Percentiles rank a stretch among this genome's conserved stretches.
phyloP scores from a whole-genome alignment of 2,329 filamentous ascomycete genomes.

The Colletotrichum chrysophilum region DNA sequence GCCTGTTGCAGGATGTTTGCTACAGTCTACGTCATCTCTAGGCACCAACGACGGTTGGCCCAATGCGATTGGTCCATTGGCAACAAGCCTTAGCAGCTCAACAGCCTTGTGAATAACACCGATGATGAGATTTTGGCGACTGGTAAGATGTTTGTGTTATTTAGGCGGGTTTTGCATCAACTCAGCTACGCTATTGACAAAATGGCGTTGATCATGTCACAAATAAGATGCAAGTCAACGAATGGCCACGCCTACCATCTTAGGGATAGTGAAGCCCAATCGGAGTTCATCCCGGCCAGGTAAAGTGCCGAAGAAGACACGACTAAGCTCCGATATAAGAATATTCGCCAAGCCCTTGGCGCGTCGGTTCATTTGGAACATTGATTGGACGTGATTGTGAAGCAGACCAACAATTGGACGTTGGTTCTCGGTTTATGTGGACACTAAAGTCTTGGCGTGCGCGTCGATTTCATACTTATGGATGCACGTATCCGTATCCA shows the following conservation, averaged over 20 bases:
- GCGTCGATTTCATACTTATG: neutral
- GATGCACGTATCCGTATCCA: too few relatives aligned
- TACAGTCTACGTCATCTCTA: neutral
- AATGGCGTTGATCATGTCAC: neutral
- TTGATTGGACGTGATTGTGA: neutral
- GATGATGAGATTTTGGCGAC: neutral
- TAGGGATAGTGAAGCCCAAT: neutral
- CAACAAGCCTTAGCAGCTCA: neutral
- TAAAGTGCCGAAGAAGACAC: neutral
- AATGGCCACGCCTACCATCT: neutral
- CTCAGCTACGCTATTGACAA: neutral
- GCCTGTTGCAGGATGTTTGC: neutral
- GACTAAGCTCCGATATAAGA: neutral
- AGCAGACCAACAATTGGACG: neutral
- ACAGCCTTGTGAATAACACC: fast-evolving
- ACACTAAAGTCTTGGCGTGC: fast-evolving
- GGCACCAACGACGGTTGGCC: neutral
- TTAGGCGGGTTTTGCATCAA: neutral
- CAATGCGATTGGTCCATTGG: neutral
- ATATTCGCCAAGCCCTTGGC: neutral
- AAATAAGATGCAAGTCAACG: neutral
- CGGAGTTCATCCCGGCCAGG: neutral
- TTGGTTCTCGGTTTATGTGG: neutral
- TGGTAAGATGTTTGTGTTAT: neutral
- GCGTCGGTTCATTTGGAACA: neutral